A percentile compares a stretch with the other conserved stretches of the same genome.
Evolutionary conservation across 148 eudicot species (phyloP).

Genomic region (Rhododendron mucronatum): DNA sequence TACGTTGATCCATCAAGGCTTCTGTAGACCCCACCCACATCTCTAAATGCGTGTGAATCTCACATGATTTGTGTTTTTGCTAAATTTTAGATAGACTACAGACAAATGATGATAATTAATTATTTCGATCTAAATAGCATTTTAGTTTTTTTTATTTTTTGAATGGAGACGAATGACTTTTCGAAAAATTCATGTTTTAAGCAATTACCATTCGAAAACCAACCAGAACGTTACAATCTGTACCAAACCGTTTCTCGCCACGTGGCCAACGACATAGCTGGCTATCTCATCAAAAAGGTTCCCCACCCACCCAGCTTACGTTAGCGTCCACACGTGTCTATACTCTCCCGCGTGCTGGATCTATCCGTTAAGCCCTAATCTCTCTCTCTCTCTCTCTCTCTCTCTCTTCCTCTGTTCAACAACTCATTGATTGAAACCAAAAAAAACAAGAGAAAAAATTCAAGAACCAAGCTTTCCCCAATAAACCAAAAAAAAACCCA

Average conservation of each 20-base stretch:
- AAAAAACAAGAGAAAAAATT: background rate
- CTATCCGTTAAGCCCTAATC: slow-evolving; percentile 58
- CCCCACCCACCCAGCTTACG: background rate
- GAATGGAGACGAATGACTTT: too few species aligned
- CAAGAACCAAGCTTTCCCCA: background rate
- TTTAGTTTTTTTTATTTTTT: too few species aligned
- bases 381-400: slow-evolving; percentile 27
- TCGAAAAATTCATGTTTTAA: too few species aligned
- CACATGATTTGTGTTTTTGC: too few species aligned
- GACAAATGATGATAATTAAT: too few species aligned
- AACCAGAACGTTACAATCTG: slow-evolving; percentile 4
- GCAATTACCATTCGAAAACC: background rate
- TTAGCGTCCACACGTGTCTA: slow-evolving; percentile 34
- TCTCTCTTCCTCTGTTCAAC: slow-evolving; percentile 14
- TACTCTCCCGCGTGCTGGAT: slow-evolving; percentile 28
- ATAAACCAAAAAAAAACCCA: background rate
- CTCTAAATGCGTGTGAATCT: too few species aligned
- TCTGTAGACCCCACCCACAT: too few species aligned
- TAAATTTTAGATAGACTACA: too few species aligned
- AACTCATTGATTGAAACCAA: slow-evolving; percentile 1
- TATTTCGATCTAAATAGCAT: too few species aligned
- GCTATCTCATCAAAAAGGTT: background rate
- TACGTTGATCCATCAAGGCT: too few species aligned
- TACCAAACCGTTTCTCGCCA: background rate
- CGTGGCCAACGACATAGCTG: background rate